Percentiles rank a stretch among this genome's conserved stretches.
Evolutionary conservation across 257 asterid species (phyloP).

Genomic region (Gardenia jasminoides): DNA sequence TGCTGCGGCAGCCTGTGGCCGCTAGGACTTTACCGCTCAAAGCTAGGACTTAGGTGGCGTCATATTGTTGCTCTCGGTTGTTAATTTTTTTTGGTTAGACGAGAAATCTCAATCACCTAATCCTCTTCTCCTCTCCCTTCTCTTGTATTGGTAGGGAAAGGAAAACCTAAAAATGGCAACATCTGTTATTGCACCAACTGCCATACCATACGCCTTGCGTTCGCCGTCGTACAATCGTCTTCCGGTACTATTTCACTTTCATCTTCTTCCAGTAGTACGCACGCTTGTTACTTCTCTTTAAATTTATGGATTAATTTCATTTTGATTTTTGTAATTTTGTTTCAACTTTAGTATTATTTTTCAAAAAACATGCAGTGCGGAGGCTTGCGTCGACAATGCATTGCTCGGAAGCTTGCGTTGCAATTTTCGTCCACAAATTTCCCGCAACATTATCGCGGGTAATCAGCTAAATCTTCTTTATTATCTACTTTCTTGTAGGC

Average conservation of each 20-base stretch:
- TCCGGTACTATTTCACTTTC: slow-evolving; percentile 28
- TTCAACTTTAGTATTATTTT: neutral
- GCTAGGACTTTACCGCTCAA: too few species aligned
- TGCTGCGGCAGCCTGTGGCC: too few species aligned
- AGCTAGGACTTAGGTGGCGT: too few species aligned
- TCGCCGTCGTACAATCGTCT: slow-evolving; percentile 27
- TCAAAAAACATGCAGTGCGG: slow-evolving; percentile 14
- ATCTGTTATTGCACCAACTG: slow-evolving; percentile 1
- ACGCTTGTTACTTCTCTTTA: too few species aligned
- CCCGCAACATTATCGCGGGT: slow-evolving; percentile 51
- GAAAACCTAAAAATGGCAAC: slow-evolving; percentile 26
- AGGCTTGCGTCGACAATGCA: slow-evolving; percentile 17
- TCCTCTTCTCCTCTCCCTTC: neutral
- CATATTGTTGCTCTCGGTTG: too few species aligned
- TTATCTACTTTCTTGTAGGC: too few species aligned
- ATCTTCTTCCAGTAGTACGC: neutral
- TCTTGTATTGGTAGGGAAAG: too few species aligned
- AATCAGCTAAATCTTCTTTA: neutral
- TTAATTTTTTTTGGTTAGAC: too few species aligned
- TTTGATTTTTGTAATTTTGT: neutral
- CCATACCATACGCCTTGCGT: slow-evolving; percentile 29
- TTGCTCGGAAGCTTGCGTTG: slow-evolving; percentile 25
- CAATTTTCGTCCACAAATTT: slow-evolving; percentile 31
- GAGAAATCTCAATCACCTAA: neutral
- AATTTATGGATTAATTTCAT: neutral